phyloP scores from a whole-genome alignment of 768 basidiomycete genomes.

The Boletellus sp. region DNA sequence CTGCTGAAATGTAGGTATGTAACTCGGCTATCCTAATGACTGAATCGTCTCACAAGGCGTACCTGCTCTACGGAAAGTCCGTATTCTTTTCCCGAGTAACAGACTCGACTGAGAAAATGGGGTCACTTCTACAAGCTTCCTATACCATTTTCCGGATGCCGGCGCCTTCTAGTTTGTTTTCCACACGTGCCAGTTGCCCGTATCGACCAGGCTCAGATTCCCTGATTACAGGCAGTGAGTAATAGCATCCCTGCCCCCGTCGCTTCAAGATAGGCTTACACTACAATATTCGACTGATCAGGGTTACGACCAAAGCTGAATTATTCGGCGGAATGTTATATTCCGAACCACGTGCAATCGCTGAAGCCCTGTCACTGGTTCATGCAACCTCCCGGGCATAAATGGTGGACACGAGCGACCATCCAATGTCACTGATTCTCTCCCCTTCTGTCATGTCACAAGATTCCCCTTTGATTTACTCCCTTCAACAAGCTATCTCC shows the following conservation, averaged over 20 bases:
- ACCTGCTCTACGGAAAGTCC: neutral
- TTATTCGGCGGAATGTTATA: neutral
- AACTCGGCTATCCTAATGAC: neutral
- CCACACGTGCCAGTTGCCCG: neutral
- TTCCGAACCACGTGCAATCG: neutral
- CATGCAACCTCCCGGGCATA: neutral
- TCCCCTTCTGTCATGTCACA: conserved; percentile 1
- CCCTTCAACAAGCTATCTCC: conserved; percentile 15
- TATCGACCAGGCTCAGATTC: neutral
- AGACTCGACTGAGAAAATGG: neutral
- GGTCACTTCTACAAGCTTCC: neutral
- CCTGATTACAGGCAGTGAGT: neutral
- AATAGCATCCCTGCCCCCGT: neutral
- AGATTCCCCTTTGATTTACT: conserved; percentile 3
- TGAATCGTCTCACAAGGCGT: neutral
- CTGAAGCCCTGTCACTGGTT: neutral
- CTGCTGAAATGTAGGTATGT: neutral
- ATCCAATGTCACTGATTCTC: neutral
- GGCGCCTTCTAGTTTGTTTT: conserved; percentile 4
- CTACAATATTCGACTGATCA: neutral
- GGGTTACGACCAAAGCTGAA: neutral
- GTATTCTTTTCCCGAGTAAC: neutral
- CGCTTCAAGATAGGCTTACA: neutral
- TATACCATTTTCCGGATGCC: neutral
- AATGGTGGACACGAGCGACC: neutral